Conservation (phyloP, 2,329 filamentous ascomycete species). For the Ustulina deusta region DNA sequence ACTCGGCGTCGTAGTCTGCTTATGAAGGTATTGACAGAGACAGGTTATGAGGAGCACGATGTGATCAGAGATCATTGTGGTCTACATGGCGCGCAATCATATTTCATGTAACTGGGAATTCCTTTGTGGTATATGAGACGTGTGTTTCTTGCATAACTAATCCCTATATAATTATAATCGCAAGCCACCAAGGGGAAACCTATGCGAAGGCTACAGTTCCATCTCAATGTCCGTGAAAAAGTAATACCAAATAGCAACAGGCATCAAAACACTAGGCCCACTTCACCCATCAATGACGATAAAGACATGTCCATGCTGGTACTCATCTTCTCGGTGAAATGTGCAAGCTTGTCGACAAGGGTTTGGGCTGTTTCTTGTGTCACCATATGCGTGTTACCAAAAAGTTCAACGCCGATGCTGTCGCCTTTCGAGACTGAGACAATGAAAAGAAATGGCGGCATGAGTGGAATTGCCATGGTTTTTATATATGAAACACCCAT, state of each 20-base stretch:
- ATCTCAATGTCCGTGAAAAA: no score
- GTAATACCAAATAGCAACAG: not conserved
- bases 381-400: slow-evolving; percentile 25
- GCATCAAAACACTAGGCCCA: not conserved
- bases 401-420: slow-evolving; percentile 8
- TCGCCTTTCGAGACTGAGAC: slow-evolving; percentile 18
- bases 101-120: not conserved
- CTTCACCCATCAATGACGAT: not conserved
- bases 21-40: not conserved
- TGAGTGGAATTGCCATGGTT: slow-evolving; percentile 4
- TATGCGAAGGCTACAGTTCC: not conserved
- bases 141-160: not conserved
- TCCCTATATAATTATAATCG: not conserved
- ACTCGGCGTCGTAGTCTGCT: no score
- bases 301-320: not conserved
- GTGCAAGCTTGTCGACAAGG: slow-evolving; percentile 15
- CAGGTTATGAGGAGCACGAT: not conserved
- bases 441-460: slow-evolving; percentile 19
- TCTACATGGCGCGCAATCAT: not conserved
- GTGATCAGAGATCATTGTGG: not conserved
- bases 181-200: not conserved
- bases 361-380: slow-evolving; percentile 17
- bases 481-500: slow-evolving; percentile 5
- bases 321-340: slow-evolving; percentile 12
- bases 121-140: not conserved